phyloP scores from a whole-genome alignment of 2,329 filamentous ascomycete genomes.

The Arthrobotrys musiformis region DNA sequence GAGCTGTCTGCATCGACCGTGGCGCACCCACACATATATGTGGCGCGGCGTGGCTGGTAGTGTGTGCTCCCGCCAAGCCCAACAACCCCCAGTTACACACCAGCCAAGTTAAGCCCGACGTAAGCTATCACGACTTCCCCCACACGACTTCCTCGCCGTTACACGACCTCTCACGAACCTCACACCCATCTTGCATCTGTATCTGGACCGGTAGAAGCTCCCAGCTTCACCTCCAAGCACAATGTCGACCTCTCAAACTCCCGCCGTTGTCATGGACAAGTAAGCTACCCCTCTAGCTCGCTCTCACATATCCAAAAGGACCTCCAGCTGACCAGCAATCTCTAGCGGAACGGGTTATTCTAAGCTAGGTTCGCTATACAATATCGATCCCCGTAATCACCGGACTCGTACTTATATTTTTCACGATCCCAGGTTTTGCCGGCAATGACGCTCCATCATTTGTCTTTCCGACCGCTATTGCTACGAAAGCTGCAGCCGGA shows the following conservation, averaged over 20 bases:
- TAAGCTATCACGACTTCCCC: slow-evolving; percentile 25
- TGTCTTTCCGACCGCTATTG: slow-evolving; percentile 98
- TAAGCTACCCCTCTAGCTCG: slow-evolving; percentile 69
- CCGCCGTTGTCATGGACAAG: slow-evolving; percentile 99
- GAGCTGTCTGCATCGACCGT: too few species aligned
- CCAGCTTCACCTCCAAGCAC: slow-evolving; percentile 26
- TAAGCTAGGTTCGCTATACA: slow-evolving; percentile 82
- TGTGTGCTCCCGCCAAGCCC: background rate
- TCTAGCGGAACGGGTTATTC: slow-evolving; percentile 97
- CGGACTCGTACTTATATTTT: background rate
- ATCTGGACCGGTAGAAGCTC: slow-evolving; percentile 21
- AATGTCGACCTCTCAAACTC: slow-evolving; percentile 94
- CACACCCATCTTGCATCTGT: background rate
- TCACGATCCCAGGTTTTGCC: slow-evolving; percentile 78
- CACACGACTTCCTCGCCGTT: slow-evolving; percentile 36
- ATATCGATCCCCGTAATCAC: background rate
- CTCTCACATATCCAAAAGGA: slow-evolving; percentile 19
- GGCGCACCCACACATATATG: too few species aligned
- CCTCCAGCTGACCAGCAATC: slow-evolving; percentile 55
- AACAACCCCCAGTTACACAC: background rate
- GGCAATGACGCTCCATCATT: slow-evolving; percentile 99
- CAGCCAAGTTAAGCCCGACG: background rate
- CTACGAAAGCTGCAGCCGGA: slow-evolving; percentile 81
- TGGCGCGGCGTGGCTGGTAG: background rate
- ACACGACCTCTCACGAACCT: background rate